Conservation (phyloP, 2,329 filamentous ascomycete species). For the Calonectria montana region DNA sequence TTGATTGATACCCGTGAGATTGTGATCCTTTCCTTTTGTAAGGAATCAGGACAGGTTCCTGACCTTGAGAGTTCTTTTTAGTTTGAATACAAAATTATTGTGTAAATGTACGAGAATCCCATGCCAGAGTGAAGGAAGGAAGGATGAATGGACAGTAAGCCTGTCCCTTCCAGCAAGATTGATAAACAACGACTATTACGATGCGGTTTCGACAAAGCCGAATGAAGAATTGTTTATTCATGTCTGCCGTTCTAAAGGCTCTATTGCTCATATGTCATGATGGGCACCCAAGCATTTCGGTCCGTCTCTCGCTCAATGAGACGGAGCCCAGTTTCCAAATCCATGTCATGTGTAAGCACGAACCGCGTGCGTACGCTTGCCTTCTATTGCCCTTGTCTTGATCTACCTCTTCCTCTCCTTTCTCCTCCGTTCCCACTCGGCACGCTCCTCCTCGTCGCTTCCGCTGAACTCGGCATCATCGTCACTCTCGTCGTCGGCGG, state of each 20-base stretch:
- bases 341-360: slow-evolving; percentile 23
- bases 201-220: slow-evolving; percentile 33
- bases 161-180: neutral
- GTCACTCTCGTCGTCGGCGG: slow-evolving; percentile 52
- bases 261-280: slow-evolving; percentile 39
- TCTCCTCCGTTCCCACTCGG: slow-evolving; percentile 68
- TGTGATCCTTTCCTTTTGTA: neutral
- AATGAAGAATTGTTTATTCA: slow-evolving; percentile 39
- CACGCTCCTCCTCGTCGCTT: slow-evolving; percentile 73
- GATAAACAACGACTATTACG: slow-evolving; percentile 33
- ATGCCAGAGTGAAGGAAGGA: slow-evolving; percentile 24
- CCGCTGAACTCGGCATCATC: slow-evolving; percentile 72
- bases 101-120: slow-evolving; percentile 12
- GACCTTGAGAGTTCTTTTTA: slow-evolving; percentile 16
- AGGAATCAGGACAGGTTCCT: slow-evolving; percentile 30
- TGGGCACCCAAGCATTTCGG: slow-evolving; percentile 28
- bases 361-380: slow-evolving; percentile 1
- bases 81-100: neutral
- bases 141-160: neutral
- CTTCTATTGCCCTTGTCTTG: neutral
- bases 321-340: slow-evolving; percentile 22
- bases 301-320: slow-evolving; percentile 21
- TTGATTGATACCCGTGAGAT: neutral
- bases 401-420: slow-evolving; percentile 49
- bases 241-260: slow-evolving; percentile 39